Evolutionary conservation across 768 basidiomycete genomes (phyloP), one percentile per base, ranked within the genome.

Genomic region (Lactarius pseudohatsudake): DNA sequence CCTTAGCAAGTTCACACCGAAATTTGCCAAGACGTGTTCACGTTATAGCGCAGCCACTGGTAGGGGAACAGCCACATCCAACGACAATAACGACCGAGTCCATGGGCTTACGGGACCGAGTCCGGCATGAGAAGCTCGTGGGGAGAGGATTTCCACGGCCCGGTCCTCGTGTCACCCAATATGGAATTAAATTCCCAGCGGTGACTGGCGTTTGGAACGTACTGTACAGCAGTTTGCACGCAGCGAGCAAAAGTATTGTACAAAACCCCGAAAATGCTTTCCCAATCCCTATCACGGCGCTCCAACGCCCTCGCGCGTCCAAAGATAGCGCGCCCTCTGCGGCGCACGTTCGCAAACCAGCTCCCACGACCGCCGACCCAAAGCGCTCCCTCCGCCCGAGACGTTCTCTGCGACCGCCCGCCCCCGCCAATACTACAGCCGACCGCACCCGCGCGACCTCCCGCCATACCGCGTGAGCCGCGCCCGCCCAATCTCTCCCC

Each of bases 371-470:
- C 70, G 2, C 70, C 70, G n/a, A n/a, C 70, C 68, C 5, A 59
- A 62, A 30, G 28, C 47, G 0, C 59, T 57, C 4, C 70, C 70
- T 8, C 64, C 70, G 0, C 59, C 68, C 4, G 80, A 79, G 68
- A 81, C 78, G 0, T 84, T 82, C 71, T 76, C 80, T 36, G 77
- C 75, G 26, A 77, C 82, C 7, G 79, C 82, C 5, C 79, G 76
- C 58, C 83, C 83, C 13, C 76, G 78, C 26, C 75, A 75, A 34
- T 84, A 81, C 70, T 82, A 83, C 72, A 61, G 74, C 26, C 77
- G 82, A 3, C 82, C 82, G 3, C 72, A 72, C 38, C 72, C 71
- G 11, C 76, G 76, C 34, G 83, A 82, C 66, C 73, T 83, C 38
- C 82, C 82, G 15, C 76, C 75, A n/a, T 66, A 83, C 64, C 75